phyloP scores from a whole-genome alignment of 2,329 filamentous ascomycete genomes.

The Clarireedia homoeocarpa region DNA sequence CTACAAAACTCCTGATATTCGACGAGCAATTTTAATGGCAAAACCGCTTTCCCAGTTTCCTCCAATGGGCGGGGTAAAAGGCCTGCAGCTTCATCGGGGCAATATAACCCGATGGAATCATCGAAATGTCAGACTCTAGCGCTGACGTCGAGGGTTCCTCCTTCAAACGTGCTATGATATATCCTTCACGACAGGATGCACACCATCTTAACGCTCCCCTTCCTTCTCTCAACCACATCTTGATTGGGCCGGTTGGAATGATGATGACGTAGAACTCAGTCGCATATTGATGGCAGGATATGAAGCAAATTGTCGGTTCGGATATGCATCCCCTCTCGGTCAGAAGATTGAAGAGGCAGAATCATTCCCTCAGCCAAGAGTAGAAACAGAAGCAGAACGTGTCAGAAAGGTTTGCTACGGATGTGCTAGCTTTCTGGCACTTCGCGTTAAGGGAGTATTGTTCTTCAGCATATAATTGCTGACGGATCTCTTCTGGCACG shows the following conservation, averaged over 20 bases:
- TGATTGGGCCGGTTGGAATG: neutral
- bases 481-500: too few relatives aligned
- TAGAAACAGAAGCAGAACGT: constrained; percentile 16
- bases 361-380: neutral
- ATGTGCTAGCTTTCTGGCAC: too few relatives aligned
- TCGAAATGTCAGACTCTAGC: neutral
- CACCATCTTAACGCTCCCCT: too few relatives aligned
- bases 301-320: neutral
- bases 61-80: too few relatives aligned
- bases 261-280: neutral
- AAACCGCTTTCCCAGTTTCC: too few relatives aligned
- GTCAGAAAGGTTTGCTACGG: constrained; percentile 33
- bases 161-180: neutral
- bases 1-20: too few relatives aligned
- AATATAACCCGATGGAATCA: too few relatives aligned
- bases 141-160: neutral
- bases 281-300: neutral
- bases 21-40: too few relatives aligned
- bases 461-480: too few relatives aligned
- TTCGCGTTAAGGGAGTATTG: too few relatives aligned
- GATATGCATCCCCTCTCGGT: neutral
- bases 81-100: too few relatives aligned
- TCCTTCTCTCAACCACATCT: neutral
- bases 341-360: neutral
- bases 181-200: neutral